A percentile compares a stretch with the other conserved stretches of the same genome.
phyloP scores from a whole-genome alignment of 164 flowering plant species.

The Amborella trichopoda region DNA sequence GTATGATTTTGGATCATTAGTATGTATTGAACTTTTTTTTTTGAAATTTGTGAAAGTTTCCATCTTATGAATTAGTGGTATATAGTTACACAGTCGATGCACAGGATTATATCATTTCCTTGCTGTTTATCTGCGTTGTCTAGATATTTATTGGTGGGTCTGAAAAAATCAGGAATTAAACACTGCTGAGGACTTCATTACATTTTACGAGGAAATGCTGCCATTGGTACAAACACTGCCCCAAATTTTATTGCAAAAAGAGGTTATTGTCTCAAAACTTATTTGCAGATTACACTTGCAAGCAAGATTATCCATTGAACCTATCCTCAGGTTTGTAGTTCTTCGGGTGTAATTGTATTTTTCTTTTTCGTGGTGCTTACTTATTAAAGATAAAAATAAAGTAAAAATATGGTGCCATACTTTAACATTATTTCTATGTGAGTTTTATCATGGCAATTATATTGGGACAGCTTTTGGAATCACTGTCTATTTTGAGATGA shows the following conservation, averaged over 20 bases:
- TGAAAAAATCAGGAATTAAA: slow-evolving; percentile 82
- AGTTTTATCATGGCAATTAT: neutral
- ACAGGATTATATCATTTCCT: neutral
- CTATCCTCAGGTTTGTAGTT: slow-evolving; percentile 62
- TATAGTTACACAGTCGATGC: neutral
- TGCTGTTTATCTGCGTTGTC: neutral
- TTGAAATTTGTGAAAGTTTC: neutral
- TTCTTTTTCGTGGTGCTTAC: neutral
- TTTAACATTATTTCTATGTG: neutral
- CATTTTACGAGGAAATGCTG: slow-evolving; percentile 65
- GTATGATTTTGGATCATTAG: neutral
- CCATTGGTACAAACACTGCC: slow-evolving; percentile 78
- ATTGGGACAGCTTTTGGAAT: too few relatives aligned
- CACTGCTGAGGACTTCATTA: slow-evolving; percentile 88
- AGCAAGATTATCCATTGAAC: slow-evolving; percentile 78
- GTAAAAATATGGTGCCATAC: too few relatives aligned
- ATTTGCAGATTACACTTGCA: slow-evolving; percentile 49
- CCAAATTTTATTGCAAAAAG: slow-evolving; percentile 58
- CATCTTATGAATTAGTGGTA: neutral
- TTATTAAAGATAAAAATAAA: too few relatives aligned
- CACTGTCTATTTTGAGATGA: neutral
- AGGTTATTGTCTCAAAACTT: slow-evolving; percentile 55
- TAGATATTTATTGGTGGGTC: neutral
- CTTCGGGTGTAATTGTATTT: neutral
- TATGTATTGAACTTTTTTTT: neutral